Conservation (phyloP, 805 yeast genomes). For the Candida namnaoensis region DNA sequence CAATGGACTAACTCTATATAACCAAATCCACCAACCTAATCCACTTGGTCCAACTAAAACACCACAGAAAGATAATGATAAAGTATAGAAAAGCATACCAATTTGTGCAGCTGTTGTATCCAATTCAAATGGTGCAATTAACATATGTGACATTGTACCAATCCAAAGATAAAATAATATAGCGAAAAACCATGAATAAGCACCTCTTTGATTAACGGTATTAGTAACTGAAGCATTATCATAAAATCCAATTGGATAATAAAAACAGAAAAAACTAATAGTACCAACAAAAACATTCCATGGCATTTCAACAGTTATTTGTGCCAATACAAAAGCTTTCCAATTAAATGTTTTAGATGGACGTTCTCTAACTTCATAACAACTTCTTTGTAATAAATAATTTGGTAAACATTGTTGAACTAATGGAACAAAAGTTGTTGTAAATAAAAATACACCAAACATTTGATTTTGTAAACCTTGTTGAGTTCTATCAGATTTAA, state of each 20-base stretch:
- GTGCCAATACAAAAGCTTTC: slow-evolving; percentile 53
- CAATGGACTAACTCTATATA: slow-evolving; percentile 67
- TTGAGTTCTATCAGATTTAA: slow-evolving; percentile 51
- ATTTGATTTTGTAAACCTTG: slow-evolving; percentile 79
- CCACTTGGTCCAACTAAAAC: slow-evolving; percentile 50
- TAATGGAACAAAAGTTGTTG: slow-evolving; percentile 45
- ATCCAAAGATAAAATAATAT: slow-evolving; percentile 39
- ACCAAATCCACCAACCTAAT: slow-evolving; percentile 69
- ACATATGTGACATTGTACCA: slow-evolving; percentile 47
- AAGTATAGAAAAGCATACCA: slow-evolving; percentile 45
- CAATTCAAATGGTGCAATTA: slow-evolving; percentile 49
- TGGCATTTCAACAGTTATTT: slow-evolving; percentile 58
- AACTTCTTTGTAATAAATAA: slow-evolving; percentile 51
- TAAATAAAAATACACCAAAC: slow-evolving; percentile 67
- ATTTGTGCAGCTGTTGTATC: slow-evolving; percentile 56
- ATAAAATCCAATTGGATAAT: slow-evolving; percentile 67
- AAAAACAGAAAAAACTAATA: slow-evolving; percentile 50
- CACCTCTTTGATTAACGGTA: slow-evolving; percentile 44
- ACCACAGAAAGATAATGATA: slow-evolving; percentile 72
- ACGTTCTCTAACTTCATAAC: slow-evolving; percentile 67
- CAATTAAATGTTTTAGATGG: slow-evolving; percentile 67
- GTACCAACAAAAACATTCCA: slow-evolving; percentile 57
- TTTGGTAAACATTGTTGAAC: slow-evolving; percentile 57
- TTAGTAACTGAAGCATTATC: slow-evolving; percentile 52
- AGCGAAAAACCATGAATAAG: slow-evolving; percentile 35